These are phyloP conservation scores for Tuber aestivum DNA, from an alignment of 495 filamentous ascomycete species.

Conservation along the genomic window DNA sequence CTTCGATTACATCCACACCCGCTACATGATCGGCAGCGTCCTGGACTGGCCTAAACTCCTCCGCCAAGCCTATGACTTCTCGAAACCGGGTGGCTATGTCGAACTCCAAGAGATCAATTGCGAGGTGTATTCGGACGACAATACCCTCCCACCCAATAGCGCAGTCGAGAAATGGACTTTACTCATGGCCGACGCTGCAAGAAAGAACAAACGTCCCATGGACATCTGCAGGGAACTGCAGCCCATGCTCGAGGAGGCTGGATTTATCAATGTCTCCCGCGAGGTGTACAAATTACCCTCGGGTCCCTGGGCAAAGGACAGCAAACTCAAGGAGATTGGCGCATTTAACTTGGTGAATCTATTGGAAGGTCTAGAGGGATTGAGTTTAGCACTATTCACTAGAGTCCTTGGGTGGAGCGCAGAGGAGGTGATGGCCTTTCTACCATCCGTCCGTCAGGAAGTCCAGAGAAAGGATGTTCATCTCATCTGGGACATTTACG, in stretches of 20 bases:
- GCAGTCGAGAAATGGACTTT: constrained; percentile 18
- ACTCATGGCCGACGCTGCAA: constrained; percentile 25
- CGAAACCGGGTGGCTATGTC: constrained; percentile 33
- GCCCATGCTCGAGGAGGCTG: constrained; percentile 17
- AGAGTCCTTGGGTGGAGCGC: constrained; percentile 21
- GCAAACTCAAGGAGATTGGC: constrained; percentile 32
- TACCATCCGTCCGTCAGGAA: not conserved
- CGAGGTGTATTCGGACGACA: constrained; percentile 23
- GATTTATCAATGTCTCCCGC: constrained; percentile 19
- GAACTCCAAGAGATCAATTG: constrained; percentile 30
- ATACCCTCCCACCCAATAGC: constrained; percentile 9
- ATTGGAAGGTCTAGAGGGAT: constrained; percentile 30
- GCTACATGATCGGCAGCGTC: constrained; percentile 39
- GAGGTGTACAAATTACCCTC: constrained; percentile 25
- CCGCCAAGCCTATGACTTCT: constrained; percentile 44
- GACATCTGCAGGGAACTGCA: constrained; percentile 10
- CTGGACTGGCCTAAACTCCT: constrained; percentile 34
- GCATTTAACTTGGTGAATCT: constrained; percentile 17
- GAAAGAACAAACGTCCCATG: constrained; percentile 17
- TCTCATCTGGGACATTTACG: not conserved
- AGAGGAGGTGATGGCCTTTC: constrained; percentile 11
- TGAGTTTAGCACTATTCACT: constrained; percentile 28
- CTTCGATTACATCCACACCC: constrained; percentile 47
- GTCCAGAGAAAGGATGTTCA: not conserved
- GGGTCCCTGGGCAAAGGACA: constrained; percentile 30